phyloP scores from a whole-genome alignment of 1,139 yeast genomes.

The Candida smagusa region DNA sequence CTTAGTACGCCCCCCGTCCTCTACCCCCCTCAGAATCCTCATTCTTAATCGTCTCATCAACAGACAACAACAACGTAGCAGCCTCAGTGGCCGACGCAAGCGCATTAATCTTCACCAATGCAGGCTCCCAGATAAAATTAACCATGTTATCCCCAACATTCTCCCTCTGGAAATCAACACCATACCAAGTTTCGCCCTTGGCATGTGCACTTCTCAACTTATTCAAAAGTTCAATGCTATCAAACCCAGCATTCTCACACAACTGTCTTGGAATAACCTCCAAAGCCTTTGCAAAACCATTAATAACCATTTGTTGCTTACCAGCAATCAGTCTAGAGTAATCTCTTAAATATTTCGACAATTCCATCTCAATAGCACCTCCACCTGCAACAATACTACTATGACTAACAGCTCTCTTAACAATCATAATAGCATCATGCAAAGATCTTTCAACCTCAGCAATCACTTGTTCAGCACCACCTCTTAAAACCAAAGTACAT shows the following conservation, averaged over 20 bases:
- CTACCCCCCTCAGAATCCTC: conserved; percentile 62
- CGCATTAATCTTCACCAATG: conserved; percentile 92
- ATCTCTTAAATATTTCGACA: conserved; percentile 85
- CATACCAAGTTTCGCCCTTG: conserved; percentile 87
- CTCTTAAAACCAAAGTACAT: conserved; percentile 88
- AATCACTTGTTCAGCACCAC: conserved; percentile 98
- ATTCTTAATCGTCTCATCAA: conserved; percentile 92
- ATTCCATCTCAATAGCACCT: conserved; percentile 98
- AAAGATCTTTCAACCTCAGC: conserved; percentile 97
- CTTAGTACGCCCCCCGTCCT: conserved; percentile 60
- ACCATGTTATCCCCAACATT: conserved; percentile 80
- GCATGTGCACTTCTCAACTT: conserved; percentile 91
- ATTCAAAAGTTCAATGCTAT: conserved; percentile 88
- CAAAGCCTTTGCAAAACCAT: conserved; percentile 90
- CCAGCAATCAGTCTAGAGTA: conserved; percentile 87
- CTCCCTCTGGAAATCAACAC: conserved; percentile 87
- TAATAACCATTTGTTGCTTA: conserved; percentile 87
- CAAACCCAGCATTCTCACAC: conserved; percentile 97
- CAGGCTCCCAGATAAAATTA: conserved; percentile 96
- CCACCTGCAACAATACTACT: conserved; percentile 95
- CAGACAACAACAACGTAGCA: conserved; percentile 83
- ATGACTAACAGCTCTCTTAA: conserved; percentile 88
- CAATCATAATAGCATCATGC: conserved; percentile 98
- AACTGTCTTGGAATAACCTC: conserved; percentile 96
- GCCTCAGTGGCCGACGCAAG: conserved; percentile 97